phyloP scores from a whole-genome alignment of 768 basidiomycete species.

The Collybia nuda region DNA sequence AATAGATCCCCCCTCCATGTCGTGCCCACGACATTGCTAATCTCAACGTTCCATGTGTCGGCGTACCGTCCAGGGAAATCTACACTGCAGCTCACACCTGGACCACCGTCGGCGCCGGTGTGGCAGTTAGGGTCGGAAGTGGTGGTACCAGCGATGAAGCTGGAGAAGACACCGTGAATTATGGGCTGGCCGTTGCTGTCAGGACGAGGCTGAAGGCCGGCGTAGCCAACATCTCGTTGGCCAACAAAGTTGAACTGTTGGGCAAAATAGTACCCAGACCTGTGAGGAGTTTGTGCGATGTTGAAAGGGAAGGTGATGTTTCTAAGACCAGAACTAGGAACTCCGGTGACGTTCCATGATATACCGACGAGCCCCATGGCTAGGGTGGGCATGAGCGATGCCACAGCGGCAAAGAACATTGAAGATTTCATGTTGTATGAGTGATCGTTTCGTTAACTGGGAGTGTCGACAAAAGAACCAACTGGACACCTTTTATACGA shows the following conservation, averaged over 20 bases:
- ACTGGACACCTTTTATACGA: too few species aligned
- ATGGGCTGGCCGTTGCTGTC: neutral
- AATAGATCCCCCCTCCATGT: neutral
- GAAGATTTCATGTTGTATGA: neutral
- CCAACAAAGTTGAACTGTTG: slow-evolving; percentile 1
- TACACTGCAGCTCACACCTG: slow-evolving; percentile 1
- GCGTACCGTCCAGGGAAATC: neutral
- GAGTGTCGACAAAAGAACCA: too few species aligned
- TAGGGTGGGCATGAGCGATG: neutral
- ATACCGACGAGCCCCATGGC: neutral
- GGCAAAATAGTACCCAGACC: neutral
- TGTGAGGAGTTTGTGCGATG: neutral
- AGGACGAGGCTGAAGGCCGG: neutral
- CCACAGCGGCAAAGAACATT: neutral
- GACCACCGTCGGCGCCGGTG: neutral
- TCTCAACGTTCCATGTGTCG: neutral
- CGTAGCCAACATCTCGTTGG: neutral
- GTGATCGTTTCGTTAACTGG: too few species aligned
- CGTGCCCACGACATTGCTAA: neutral
- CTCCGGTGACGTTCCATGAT: neutral
- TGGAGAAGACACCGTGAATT: neutral
- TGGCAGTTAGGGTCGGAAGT: neutral
- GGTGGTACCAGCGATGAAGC: neutral
- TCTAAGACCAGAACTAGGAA: neutral
- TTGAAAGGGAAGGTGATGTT: neutral